These are phyloP conservation scores for Penicillium expansum DNA, from an alignment of 2,329 filamentous ascomycete species.

Conservation along the genomic window DNA sequence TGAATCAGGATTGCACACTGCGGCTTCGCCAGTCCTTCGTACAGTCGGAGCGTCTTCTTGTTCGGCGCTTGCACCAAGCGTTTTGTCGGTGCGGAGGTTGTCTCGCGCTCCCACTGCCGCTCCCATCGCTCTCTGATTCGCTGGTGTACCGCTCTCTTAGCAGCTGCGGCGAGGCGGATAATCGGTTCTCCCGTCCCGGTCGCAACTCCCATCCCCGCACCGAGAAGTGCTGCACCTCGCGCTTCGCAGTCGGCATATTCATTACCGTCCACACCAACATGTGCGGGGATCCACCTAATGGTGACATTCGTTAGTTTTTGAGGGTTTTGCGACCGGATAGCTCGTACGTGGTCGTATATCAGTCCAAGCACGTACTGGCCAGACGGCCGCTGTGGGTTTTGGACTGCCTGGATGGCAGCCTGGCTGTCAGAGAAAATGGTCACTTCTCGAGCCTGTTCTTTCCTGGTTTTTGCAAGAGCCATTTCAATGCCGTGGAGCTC, in stretches of 20 bases:
- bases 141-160: not conserved
- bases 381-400: not conserved
- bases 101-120: not conserved
- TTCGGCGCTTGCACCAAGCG: not conserved
- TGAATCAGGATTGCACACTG: conserved; percentile 6
- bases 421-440: conserved; percentile 2
- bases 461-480: not conserved
- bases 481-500: conserved; percentile 4
- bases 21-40: not conserved
- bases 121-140: not conserved
- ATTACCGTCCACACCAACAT: not conserved
- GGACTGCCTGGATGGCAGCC: not conserved
- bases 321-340: not conserved
- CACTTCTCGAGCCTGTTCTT: not conserved
- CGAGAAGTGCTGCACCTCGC: not conserved
- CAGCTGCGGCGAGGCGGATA: not conserved
- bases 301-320: not conserved
- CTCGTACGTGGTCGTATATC: not conserved
- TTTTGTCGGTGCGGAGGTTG: not conserved
- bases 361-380: not conserved
- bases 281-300: not conserved
- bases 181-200: not conserved
- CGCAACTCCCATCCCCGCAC: not conserved
- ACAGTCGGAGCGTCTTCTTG: conserved; percentile 1
- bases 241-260: not conserved